Evolutionary conservation across 768 basidiomycete species (phyloP).

Genomic region (Suillus americanus): DNA sequence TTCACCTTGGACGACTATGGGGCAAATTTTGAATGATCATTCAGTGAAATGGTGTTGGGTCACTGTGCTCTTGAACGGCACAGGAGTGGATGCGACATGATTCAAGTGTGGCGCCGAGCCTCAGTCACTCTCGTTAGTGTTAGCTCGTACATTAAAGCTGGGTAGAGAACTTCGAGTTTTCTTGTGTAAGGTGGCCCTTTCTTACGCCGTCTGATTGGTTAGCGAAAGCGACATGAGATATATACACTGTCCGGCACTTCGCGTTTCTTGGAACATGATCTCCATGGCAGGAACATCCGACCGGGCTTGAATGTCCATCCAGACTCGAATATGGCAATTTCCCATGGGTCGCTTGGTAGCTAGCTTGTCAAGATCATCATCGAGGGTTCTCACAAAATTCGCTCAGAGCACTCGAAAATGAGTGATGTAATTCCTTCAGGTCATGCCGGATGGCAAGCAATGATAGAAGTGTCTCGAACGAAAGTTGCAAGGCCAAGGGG

Average conservation of each 20-base stretch:
- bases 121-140: neutral
- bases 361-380: neutral
- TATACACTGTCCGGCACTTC: neutral
- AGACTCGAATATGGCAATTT: neutral
- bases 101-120: neutral
- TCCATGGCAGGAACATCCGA: neutral
- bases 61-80: neutral
- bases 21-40: conserved; percentile 29
- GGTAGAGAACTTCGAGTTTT: neutral
- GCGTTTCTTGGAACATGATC: neutral
- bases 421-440: too few species aligned
- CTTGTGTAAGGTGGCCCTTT: neutral
- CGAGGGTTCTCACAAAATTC: too few species aligned
- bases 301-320: neutral
- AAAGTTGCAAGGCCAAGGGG: too few species aligned
- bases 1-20: conserved; percentile 39
- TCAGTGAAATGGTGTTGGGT: neutral
- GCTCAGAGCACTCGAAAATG: too few species aligned
- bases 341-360: neutral
- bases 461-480: too few species aligned
- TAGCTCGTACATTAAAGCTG: neutral
- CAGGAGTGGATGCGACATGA: neutral
- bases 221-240: neutral
- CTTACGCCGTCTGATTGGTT: neutral
- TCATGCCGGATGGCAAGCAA: too few species aligned